Percentiles rank a stretch among this genome's conserved stretches.
These are phyloP conservation scores for Phytophthora megakarya DNA, from an alignment of 352 stramenopile genomes.

Conservation along the genomic window DNA sequence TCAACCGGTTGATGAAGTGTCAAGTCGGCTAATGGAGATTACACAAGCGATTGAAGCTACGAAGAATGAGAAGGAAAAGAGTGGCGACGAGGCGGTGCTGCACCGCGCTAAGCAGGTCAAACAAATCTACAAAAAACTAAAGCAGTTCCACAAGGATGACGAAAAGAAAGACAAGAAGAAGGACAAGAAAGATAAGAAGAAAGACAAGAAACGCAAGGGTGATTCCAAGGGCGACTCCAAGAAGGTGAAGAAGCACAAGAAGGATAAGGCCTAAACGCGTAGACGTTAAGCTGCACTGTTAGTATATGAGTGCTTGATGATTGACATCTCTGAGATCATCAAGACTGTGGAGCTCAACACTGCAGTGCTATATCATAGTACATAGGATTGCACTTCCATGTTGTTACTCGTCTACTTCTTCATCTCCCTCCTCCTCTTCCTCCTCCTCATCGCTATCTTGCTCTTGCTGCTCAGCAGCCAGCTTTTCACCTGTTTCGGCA, in stretches of 20 bases:
- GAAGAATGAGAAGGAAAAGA: conserved; percentile 45
- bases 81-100: conserved; percentile 41
- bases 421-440: conserved; percentile 51
- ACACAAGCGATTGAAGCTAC: conserved; percentile 36
- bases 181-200: conserved; percentile 71
- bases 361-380: conserved; percentile 32
- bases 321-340: not conserved
- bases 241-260: conserved; percentile 64
- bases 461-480: conserved; percentile 74
- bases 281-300: not conserved
- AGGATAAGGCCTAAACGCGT: conserved; percentile 37
- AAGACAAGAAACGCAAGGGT: conserved; percentile 73
- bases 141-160: conserved; percentile 76
- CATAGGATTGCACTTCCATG: conserved; percentile 27
- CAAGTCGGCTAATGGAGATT: conserved; percentile 43
- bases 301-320: not conserved
- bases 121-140: conserved; percentile 88
- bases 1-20: conserved; percentile 47
- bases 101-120: conserved; percentile 74
- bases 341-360: not conserved
- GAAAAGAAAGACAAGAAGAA: conserved; percentile 70
- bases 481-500: conserved; percentile 68
- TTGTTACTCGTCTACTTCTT: conserved; percentile 32
- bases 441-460: conserved; percentile 63
- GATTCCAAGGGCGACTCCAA: conserved; percentile 63